Percentiles rank a stretch among this genome's conserved stretches.
phyloP scores from a whole-genome alignment of 768 basidiomycete species.

The Boletus fagicola region DNA sequence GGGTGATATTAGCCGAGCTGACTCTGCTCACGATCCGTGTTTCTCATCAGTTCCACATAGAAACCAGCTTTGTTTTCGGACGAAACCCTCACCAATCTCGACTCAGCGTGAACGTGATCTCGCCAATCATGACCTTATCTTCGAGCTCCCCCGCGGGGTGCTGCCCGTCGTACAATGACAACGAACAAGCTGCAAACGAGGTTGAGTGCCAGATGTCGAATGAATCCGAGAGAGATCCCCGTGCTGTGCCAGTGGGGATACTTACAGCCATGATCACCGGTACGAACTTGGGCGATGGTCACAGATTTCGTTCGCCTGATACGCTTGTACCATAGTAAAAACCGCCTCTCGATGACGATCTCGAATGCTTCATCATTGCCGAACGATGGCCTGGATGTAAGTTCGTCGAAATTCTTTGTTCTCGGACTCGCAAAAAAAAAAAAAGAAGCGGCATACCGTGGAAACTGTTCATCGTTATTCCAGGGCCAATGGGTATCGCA shows the following conservation, averaged over 20 bases:
- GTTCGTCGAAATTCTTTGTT: background rate
- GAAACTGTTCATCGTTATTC: background rate
- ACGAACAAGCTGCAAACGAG: background rate
- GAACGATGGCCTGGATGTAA: constrained; percentile 4
- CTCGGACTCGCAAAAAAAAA: background rate
- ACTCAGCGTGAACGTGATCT: constrained; percentile 5
- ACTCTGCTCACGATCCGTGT: background rate
- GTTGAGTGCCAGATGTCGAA: background rate
- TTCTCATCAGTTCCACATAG: background rate
- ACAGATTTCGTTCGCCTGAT: constrained; percentile 10
- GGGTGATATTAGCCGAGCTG: background rate
- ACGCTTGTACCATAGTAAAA: constrained; percentile 11
- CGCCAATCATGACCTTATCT: constrained; percentile 1
- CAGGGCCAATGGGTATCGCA: background rate
- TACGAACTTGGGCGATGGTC: background rate
- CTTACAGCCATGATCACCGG: background rate
- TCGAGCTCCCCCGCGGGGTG: background rate
- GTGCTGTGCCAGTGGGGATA: background rate
- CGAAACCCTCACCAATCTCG: background rate
- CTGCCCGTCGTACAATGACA: constrained; percentile 3
- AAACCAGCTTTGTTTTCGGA: background rate
- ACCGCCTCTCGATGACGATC: constrained; percentile 5
- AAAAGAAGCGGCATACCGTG: constrained; percentile 1
- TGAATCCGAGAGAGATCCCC: background rate
- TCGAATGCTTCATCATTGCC: constrained; percentile 4